phyloP scores from a whole-genome alignment of 139 green algal species.

The Chlorella ohadii region DNA sequence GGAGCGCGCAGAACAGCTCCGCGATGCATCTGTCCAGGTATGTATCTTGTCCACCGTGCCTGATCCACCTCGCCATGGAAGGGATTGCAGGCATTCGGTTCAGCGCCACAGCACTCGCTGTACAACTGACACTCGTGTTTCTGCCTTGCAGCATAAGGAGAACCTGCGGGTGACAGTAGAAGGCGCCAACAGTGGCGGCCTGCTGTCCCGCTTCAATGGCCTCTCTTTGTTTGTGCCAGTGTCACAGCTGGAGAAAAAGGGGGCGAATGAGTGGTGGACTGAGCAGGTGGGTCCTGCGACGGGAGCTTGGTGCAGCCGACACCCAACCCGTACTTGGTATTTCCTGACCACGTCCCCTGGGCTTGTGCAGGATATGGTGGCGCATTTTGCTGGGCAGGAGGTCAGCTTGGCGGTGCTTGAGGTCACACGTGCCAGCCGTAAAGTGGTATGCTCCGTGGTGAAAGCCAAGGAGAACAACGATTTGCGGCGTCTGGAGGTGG shows the following conservation, averaged over 20 bases:
- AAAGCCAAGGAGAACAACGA: slow-evolving; percentile 42
- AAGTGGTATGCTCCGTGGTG: slow-evolving; percentile 36
- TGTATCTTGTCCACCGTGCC: not conserved
- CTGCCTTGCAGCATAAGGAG: slow-evolving; percentile 52
- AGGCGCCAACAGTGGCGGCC: slow-evolving; percentile 51
- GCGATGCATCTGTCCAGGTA: slow-evolving; percentile 44
- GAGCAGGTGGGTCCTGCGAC: slow-evolving; percentile 1
- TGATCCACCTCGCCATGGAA: too few relatives aligned
- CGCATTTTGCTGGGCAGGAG: slow-evolving; percentile 9
- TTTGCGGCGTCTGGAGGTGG: slow-evolving; percentile 26
- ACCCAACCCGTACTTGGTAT: too few relatives aligned
- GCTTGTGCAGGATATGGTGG: not conserved
- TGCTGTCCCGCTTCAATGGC: slow-evolving; percentile 43
- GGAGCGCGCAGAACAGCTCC: slow-evolving; percentile 54
- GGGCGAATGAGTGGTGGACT: slow-evolving; percentile 36
- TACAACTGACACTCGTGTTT: too few relatives aligned
- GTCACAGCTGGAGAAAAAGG: slow-evolving; percentile 44
- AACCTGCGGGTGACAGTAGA: slow-evolving; percentile 34
- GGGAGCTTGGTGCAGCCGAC: too few relatives aligned
- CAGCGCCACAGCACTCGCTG: too few relatives aligned
- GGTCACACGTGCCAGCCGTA: slow-evolving; percentile 13
- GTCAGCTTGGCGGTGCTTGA: slow-evolving; percentile 34
- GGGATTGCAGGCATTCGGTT: too few relatives aligned
- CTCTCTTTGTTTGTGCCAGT: slow-evolving; percentile 57
- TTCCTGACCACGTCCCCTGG: too few relatives aligned